Conservation (phyloP, 139 green algal species). For the Raphidocelis subcapitata region DNA sequence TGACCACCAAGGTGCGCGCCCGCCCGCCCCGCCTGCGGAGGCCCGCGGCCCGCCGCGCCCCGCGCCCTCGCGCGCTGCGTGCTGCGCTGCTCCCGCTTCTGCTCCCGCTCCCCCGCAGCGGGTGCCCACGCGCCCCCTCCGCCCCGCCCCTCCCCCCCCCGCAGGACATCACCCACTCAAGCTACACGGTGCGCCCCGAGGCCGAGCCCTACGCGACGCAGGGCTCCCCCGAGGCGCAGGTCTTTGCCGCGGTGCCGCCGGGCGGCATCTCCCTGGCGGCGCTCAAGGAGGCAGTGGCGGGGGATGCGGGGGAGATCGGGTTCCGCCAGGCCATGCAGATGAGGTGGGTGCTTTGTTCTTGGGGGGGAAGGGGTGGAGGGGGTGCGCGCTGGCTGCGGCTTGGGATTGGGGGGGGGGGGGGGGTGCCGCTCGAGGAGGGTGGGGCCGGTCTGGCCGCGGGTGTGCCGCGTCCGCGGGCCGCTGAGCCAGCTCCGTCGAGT, state of each 20-base stretch:
- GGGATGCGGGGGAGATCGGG: conserved; percentile 73
- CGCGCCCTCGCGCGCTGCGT: neutral
- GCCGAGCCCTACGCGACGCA: conserved; percentile 59
- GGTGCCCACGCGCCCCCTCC: neutral
- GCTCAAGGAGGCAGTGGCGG: conserved; percentile 71
- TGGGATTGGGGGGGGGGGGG: too few relatives aligned
- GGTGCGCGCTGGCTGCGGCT: neutral
- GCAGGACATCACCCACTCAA: conserved; percentile 74
- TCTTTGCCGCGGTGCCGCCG: conserved; percentile 71
- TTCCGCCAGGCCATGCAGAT: conserved; percentile 94
- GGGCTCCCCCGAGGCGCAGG: conserved; percentile 83
- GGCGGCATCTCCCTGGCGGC: conserved; percentile 74
- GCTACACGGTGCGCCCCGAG: conserved; percentile 79
- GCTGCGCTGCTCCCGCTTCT: neutral
- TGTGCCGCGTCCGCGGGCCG: too few relatives aligned
- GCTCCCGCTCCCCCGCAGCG: neutral
- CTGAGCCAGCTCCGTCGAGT: too few relatives aligned
- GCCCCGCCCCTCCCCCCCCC: neutral
- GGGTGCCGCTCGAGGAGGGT: too few relatives aligned
- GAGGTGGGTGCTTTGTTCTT: conserved; percentile 73
- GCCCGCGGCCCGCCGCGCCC: neutral
- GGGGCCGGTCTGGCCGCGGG: too few relatives aligned
- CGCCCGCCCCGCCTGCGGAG: too few relatives aligned
- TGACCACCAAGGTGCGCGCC: conserved; percentile 63
- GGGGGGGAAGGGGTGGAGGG: conserved; percentile 53